Evolutionary conservation across 2,329 filamentous ascomycete genomes (phyloP).

Genomic region (Botrytis byssoidea): DNA sequence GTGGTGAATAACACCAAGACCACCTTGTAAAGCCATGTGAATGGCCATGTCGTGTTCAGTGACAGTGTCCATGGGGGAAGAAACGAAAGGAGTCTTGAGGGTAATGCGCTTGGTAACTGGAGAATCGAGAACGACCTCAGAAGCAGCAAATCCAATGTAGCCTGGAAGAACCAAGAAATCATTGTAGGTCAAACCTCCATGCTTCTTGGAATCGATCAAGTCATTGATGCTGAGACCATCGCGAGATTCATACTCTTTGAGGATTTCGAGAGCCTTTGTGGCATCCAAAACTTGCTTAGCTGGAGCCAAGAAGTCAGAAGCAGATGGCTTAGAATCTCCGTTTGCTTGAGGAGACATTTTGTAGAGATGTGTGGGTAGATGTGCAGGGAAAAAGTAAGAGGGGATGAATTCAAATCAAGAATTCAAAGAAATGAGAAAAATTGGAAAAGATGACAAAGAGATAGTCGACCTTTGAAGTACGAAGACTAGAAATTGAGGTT

Average conservation of each 20-base stretch:
- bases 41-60: slow-evolving; percentile 99
- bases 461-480: slow-evolving; percentile 41
- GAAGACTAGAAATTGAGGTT: background rate
- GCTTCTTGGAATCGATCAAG: slow-evolving; percentile 85
- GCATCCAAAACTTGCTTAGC: slow-evolving; percentile 59
- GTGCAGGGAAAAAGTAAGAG: slow-evolving; percentile 23
- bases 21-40: slow-evolving; percentile 86
- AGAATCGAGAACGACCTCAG: slow-evolving; percentile 82
- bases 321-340: slow-evolving; percentile 50
- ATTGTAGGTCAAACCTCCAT: slow-evolving; percentile 96
- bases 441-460: slow-evolving; percentile 25
- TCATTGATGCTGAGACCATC: slow-evolving; percentile 88
- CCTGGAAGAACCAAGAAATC: slow-evolving; percentile 96
- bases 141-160: slow-evolving; percentile 96
- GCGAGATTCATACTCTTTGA: slow-evolving; percentile 74
- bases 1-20: slow-evolving; percentile 95
- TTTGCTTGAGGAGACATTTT: slow-evolving; percentile 69
- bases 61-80: slow-evolving; percentile 99
- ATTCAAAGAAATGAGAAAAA: slow-evolving; percentile 38
- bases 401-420: slow-evolving; percentile 37
- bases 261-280: slow-evolving; percentile 72
- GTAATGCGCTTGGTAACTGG: slow-evolving; percentile 93
- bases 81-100: slow-evolving; percentile 94
- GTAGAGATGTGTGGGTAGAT: background rate
- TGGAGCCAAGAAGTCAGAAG: slow-evolving; percentile 46